Base-by-base conservation (phyloP, 805 yeast species). In the Starmerella ratchasimensis region DNA sequence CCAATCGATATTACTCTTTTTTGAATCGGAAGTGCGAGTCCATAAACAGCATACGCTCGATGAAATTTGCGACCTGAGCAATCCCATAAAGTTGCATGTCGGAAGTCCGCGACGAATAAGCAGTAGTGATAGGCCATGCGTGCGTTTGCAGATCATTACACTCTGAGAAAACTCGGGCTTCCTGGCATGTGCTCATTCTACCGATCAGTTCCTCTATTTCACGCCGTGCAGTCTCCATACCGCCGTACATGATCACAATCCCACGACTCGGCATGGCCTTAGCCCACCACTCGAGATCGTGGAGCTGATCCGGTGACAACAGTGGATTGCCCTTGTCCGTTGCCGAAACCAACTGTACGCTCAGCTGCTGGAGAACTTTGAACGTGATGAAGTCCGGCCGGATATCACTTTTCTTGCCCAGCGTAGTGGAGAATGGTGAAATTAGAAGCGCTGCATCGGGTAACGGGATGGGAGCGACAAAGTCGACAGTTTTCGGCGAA, bases 101-200 rank as follows among this genome's bases (percentile, higher is more conserved):
- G 31, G 61, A 58, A 3, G 56, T 51, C 31, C 65, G 59, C 33
- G 68, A 73, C 3, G 67, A 52, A 31, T 55, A 55, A 36, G 62
- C 62, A 3, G 56, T 51, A 4, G 64, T 41, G 21, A 70, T 50
- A 7, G 72, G 73, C 74, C 74, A 69, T 15, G 67, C 59, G 42
- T 70, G 75, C 2, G 64, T 49, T 37, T 58, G 62, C 22, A 58
- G 54, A 3, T 47, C 48, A 28, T 56, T 59, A 15, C 53, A 50
- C 41, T 60, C 59, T 11, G 61, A 47, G 34, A 59, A 58, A 9
- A 65, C 52, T 3, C 37, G 31, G 20, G 20, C 16, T 4, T 64
- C 60, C 17, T 51, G 18, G 10, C 31, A 49, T 15, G 42, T 34
- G 15, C 47, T 38, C 29, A 63, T 45, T 10, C 41, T 34, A 5